Base-by-base conservation (phyloP, 2,329 filamentous ascomycete species). In the Neobulgaria alba region DNA sequence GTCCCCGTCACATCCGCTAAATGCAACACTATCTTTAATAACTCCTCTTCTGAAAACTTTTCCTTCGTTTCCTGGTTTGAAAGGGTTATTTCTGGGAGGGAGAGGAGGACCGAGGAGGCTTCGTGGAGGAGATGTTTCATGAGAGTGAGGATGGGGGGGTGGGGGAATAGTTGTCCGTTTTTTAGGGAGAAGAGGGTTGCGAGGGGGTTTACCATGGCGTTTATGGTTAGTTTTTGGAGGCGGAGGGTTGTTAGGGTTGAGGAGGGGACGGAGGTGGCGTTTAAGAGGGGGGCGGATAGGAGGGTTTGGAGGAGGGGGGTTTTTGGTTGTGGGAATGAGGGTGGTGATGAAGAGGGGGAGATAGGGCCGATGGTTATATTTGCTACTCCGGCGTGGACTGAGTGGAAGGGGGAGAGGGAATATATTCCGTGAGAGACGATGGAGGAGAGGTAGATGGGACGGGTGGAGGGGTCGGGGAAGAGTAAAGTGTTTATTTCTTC, bases 171-270 rank as follows among this genome's bases (percentile, higher is more conserved):
- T 4, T 72, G 70, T n/a, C 88, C 87, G 52, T 95, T 95, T 47
- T 76, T 76, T 57, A 80, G 82, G 39, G 83, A 72, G 41, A 92
- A 68, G 8, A 95, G 64, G 1, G 81, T 82, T 0, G 86, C 92
- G n/a, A 95, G 64, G 0, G 90, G 86, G 57, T 95, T 93, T 54
- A 95, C 77, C 21, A 89, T 67, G 26, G 77, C 71, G 57, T 94
- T 95, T 38, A 89, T 69, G 1, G 84, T 82, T 1, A 95, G 68
- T 60, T 95, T 95, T 56, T 94, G 85, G 3, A 95, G 72, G 63
- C 95, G 89, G n/a, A 71, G 54, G 8, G n/a, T n/a, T n/a, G n/a
- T n/a, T n/a, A n/a, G n/a, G n/a, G n/a, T n/a, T n/a, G n/a, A 69
- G 48, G 67, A 71, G 73, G 12, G 79, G 58, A 71, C 66, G 2